Percentiles rank a stretch among this genome's conserved stretches.
phyloP scores from a whole-genome alignment of 768 basidiomycete genomes.

The Rhizopogon rudus region DNA sequence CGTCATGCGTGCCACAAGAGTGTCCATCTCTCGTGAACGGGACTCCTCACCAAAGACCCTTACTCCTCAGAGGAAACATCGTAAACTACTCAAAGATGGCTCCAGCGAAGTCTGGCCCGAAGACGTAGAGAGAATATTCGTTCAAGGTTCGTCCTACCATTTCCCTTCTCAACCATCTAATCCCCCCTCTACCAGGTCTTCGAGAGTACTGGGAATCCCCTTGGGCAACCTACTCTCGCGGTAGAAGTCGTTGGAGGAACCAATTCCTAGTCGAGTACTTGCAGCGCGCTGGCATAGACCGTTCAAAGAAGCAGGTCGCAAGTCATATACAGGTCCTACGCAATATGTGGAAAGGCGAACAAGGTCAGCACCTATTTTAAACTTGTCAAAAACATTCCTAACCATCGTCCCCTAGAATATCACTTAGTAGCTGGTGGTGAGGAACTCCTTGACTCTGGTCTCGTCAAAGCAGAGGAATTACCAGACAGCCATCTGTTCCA shows the following conservation, averaged over 20 bases:
- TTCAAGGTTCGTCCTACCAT: constrained; percentile 46
- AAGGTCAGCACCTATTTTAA: constrained; percentile 40
- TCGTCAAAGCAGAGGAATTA: constrained; percentile 56
- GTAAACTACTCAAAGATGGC: constrained; percentile 82
- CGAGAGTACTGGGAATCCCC: constrained; percentile 77
- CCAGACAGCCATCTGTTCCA: constrained; percentile 32
- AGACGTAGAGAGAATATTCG: constrained; percentile 69
- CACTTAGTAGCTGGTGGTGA: constrained; percentile 79
- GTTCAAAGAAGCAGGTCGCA: constrained; percentile 87
- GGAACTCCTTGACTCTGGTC: constrained; percentile 48
- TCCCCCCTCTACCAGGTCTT: constrained; percentile 43
- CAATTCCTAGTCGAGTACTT: constrained; percentile 84
- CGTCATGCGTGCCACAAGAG: constrained; percentile 21
- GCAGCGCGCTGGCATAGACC: constrained; percentile 59
- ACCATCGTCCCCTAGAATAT: constrained; percentile 45
- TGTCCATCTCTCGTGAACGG: constrained; percentile 14
- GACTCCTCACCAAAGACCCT: constrained; percentile 18
- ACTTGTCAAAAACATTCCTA: constrained; percentile 3
- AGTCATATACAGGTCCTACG: constrained; percentile 81
- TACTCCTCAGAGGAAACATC: constrained; percentile 77
- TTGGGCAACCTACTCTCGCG: constrained; percentile 75
- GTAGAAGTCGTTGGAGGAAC: constrained; percentile 77
- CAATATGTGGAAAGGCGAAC: constrained; percentile 86
- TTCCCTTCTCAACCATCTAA: neutral
- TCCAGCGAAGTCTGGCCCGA: constrained; percentile 80